Evolutionary conservation across 2,329 filamentous ascomycete species (phyloP), one percentile per base, ranked within the genome.

Genomic region (Penicillium sp.): DNA sequence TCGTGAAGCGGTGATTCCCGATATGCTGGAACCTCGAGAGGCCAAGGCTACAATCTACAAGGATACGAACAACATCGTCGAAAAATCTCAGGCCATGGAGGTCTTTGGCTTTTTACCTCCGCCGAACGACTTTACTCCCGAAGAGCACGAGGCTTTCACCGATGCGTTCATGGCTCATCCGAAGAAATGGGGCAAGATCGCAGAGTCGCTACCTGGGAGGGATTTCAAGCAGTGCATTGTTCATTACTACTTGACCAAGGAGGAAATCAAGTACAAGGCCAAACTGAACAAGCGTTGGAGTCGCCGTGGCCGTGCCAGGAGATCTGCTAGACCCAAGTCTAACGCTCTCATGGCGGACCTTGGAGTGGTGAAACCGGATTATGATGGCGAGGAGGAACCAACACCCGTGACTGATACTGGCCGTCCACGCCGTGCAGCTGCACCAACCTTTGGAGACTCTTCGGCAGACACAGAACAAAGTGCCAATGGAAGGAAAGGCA

Each of bases 151-250:
- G 31, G 71, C 72, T 2, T 83, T 84, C 66, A 79, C 78, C 1
- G 75, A 81, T 58, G 79, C 80, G 17, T 84, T 83, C 65, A 79
- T 82, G 74, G 73, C 77, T 5, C 70, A 78, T 58, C 82, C 82
- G 3, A 84, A 84, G 73, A 81, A 80, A 72, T 84, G 81, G 79
- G 80, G 82, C 23, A 82, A 81, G 65, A 84, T 84, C 63, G 82
- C 82, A 3, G 79, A 82, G 55, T 72, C 75, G 26, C 66, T 83
- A 29, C 79, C 80, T 41, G 78, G 77, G 13, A 78, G 82, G 23
- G 75, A 76, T 44, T 83, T 80, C 70, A 76, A 80, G 65, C 76
- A 83, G 58, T 84, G 82, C 63, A 82, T 84, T 54, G 69, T 78
- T 56, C 82, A 84, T 66, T 84, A 84, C 64, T 84, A 84, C 65